Base-by-base conservation (phyloP, 192 early-diverging fungal species). In the Gamsiella multidivaricata region DNA sequence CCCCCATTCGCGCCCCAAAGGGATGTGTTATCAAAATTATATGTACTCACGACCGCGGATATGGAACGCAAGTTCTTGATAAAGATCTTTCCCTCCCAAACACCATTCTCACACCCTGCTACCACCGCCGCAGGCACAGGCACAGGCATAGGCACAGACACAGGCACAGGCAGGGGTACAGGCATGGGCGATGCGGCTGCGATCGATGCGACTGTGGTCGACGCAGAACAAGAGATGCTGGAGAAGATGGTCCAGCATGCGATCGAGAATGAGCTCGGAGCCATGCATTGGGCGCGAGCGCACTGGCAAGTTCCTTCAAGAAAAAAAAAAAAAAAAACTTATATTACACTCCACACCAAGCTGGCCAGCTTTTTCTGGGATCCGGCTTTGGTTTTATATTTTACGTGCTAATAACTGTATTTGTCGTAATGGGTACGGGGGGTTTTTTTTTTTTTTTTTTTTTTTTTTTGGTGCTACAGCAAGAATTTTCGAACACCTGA, bases 251-350 rank as follows among this genome's bases (percentile, higher is more conserved):
- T 73, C 5, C 61, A 57, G n/a, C 26, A 34, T 34, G 63, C 63
- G 2, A 66, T 74, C 2, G 57, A 74, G 18, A 65, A 74, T 39
- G 71, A 66, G 20, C 2, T 74, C 20, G 71, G 71, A 7, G 71
- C 71, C 23, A 46, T 66, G 20, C 34, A 54, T 2, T 74, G 71
- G 71, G 18, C 17, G 2, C 46, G 49, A 18, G 5, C 32, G 1
- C 17, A 33, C 14, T 39, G 63, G 71, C 66, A 66, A 63, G 28
- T 12, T 25, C 2, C 22, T 52, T 6, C 46, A 47, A 20, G 54
- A 31, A 56, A 37, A 23, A 36, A 23, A 17, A 10, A 5, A 42
- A 8, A 42, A 60, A 43, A n/a, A n/a, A n/a, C n/a, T n/a, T n/a
- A n/a, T n/a, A n/a, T n/a, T n/a, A n/a, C n/a, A n/a, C n/a, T n/a